Evolutionary conservation across 2,329 filamentous ascomycete species (phyloP), one percentile per base, ranked within the genome.

Genomic region (Alternaria triticina): DNA sequence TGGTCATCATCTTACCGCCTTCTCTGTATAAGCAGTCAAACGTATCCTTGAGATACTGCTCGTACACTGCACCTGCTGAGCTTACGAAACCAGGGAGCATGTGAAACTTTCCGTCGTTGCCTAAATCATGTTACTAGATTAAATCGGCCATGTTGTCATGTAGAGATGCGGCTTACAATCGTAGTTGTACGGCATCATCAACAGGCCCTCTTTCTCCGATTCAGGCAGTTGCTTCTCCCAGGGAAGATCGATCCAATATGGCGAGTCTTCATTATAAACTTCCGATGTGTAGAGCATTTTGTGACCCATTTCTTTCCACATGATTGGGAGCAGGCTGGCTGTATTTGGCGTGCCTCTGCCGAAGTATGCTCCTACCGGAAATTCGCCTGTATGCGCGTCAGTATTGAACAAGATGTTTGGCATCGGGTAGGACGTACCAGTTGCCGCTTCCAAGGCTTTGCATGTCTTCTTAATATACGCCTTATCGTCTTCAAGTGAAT

Each of bases 1-100:
- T 82, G 0, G 85, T 87, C 85, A 87, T 87, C 85, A 87, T 87
- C 17, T 80, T 80, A 46, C 79, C 72, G 1, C 84, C 84, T 68
- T 86, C 85, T 25, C 83, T 82, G 62, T 86, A 86, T 20, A 87
- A 70, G 43, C 85, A 82, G 67, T 87, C 86, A 57, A 87, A 87
- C 0, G 85, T 83, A 20, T 82, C 82, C 74, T 85, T 84, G 17
- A 86, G 64, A 65, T 87, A 83, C 36, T 81, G 73, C 54, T 81
- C 81, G 54, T 82, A 83, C 6, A 75, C 72, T 11, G 75, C 69
- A 15, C 77, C 81, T 23, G 78, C 78, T 13, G 75, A 79, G 45
- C 75, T 80, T 22, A 78, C 76, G 59, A 82, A 83, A 3, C 81
- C 81, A 6, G 81, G 80, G 11, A 78, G 52, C 59, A 57, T 61